Evolutionary conservation across 2,329 filamentous ascomycete species (phyloP), one percentile per base, ranked within the genome.

Genomic region (Raffaelea arxii): DNA sequence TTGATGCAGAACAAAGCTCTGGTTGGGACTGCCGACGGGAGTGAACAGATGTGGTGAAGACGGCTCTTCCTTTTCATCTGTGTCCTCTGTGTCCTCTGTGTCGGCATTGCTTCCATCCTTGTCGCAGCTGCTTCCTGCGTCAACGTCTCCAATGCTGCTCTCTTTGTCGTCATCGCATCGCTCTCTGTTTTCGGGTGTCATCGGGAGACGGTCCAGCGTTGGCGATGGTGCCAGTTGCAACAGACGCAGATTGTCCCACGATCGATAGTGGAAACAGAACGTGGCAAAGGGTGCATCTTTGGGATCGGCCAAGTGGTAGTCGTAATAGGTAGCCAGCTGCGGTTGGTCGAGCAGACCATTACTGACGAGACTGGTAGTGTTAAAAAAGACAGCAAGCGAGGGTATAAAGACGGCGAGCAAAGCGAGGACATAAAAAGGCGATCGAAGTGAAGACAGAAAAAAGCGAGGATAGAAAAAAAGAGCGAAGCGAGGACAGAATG

Each of bases 241-340:
- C 25, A 65, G 59, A 7, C 62, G 55, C 11, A 80, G 65, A 46
- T 67, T 69, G 10, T 65, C 62, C 68, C 67, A 71, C 6, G 71
- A 74, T 25, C 75, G 68, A 51, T 80, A 80, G 49, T 80, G 72
- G 50, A 79, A 76, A 23, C 65, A 65, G 49, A 79, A 80, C 0
- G 66, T 68, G 4, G 68, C 69, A 51, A 69, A 78, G 0, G 77
- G 77, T 2, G 58, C 62, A 38, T 77, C 69, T 46, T 65, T 72
- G 0, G 72, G 58, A 47, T 80, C 77, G 21, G 68, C 55, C 4
- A 80, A 61, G 38, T 66, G 58, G 60, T 71, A 80, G 51, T 75
- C 66, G 53, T 73, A 78, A 56, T 67, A 78, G 11, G 59, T 65
- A 11, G 68, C 65, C 39, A 74, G 65, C 53, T 76, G 64, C 3